Evolutionary conservation across 2,329 filamentous ascomycete genomes (phyloP), one percentile per base, ranked within the genome.

Genomic region (Emydomyces testavorans): DNA sequence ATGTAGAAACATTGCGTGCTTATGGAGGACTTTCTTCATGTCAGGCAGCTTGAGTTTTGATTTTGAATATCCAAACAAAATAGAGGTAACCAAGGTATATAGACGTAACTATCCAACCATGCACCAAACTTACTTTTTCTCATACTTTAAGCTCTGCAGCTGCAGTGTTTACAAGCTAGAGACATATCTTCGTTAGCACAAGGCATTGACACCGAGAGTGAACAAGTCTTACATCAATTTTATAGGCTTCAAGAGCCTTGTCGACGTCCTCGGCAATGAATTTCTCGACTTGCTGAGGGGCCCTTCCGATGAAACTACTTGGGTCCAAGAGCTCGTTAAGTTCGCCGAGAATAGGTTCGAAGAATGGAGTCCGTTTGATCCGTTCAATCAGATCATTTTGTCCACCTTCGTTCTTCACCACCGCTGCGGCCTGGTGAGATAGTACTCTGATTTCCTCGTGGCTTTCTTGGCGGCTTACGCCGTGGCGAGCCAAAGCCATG

Each of bases 401-500:
- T 56, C 80, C 79, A 29, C 85, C 85, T 64, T 83, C 71, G 57
- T 78, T 74, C 70, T 85, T 85, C 34, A 87, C 82, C 8, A 82
- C 79, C 26, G 74, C 71, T 36, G 74, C 77, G 0, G 87, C 85
- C 67, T 93, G 72, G 68, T 88, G 83, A 1, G 77, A 85, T 37
- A 94, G 74, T 1, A 94, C 83, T 46, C 83, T 82, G 58, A 94
- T 89, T 65, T 90, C 71, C 69, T 94, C 88, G 66, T 94, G 88
- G 1, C 85, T 83, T 48, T 89, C 85, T 63, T 93, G 86, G 43
- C 87, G 72, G 7, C 78, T 84, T 23, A 72, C 75, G 26, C 85
- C 85, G 59, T 80, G 76, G 49, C 79, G 77, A 23, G 82, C 78
- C 48, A 90, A 73, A 56, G 78, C 79, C 85, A 93, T 88, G 62